Evolutionary conservation across 225 moss, liverwort and hornwort species (phyloP).

Genomic region (Thuidium tamariscinum): DNA sequence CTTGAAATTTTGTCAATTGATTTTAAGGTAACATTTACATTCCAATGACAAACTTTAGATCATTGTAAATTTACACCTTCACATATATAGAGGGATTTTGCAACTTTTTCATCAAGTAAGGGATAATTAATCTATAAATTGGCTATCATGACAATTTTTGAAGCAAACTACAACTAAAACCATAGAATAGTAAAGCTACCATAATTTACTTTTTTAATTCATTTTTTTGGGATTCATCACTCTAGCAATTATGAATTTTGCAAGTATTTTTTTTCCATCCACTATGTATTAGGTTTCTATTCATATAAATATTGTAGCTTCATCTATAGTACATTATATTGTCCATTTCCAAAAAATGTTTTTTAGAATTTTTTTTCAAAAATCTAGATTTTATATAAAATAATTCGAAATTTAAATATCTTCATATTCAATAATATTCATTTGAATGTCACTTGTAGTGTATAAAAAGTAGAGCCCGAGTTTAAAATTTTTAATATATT

Average conservation of each 20-base stretch:
- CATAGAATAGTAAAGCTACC: neutral
- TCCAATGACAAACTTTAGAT: neutral
- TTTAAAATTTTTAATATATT: neutral
- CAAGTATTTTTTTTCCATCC: neutral
- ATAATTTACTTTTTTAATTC: neutral
- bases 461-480: fast-evolving
- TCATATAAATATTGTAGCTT: neutral
- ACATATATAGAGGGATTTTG: neutral
- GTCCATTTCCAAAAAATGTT: fast-evolving
- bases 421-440: neutral
- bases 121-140: too few species aligned
- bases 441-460: neutral
- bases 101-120: fast-evolving
- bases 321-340: neutral
- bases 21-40: neutral
- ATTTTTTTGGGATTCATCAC: neutral
- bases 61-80: neutral
- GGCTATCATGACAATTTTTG: neutral
- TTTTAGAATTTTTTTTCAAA: neutral
- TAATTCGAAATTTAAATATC: neutral
- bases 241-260: neutral
- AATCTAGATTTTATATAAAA: neutral
- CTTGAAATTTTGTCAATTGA: neutral
- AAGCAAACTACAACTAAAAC: neutral
- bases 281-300: neutral